Base-by-base conservation (phyloP, 2,329 filamentous ascomycete species). In the Coccinonectria pachysandricola region DNA sequence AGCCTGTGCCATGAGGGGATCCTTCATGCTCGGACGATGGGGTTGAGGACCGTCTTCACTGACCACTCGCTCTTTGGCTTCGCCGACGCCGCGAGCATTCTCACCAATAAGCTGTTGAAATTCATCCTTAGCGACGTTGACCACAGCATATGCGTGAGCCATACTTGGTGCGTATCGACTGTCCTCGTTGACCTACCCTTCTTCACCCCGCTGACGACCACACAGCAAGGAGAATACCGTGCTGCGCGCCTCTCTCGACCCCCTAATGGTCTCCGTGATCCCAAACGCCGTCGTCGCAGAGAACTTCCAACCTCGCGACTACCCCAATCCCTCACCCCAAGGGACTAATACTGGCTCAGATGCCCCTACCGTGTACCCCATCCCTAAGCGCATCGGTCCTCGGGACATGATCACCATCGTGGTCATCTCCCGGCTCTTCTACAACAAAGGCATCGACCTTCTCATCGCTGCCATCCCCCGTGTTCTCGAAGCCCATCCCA, bases 61-160 rank as follows among this genome's bases (percentile, higher is more conserved):
- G 91, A 98, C 48, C 91, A 98, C 56, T 95, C 87, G 20, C 67
- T 98, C 4, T 96, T 96, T 60, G 91, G 91, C 2, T 98, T 98
- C 48, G 91, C 88, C 23, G 92, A 98, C 56, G 87, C 91, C 1
- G 85, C 75, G 2, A 96, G 88, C 40, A 98, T 98, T 37, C 64
- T 98, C 32, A 92, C 88, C 16, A 98, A 98, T 53, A 98, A 98
- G 60, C 64, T 98, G 19, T 68, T 98, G 30, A 98, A 98, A 53
- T 98, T 98, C 49, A 88, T 76, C 0, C 54, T 98, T 38, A 96
- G 88, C 52, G 91, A 98, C 50, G 87, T 98, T 9, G 91, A 96
- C 49, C 91, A 98, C 65, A 87, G 92, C 35, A 93, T 98, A 23
- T 98, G 91, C 48, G 91, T 98, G 45, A 95, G 86, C 57, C 87